Percentiles rank a stretch among this genome's conserved stretches.
Evolutionary conservation across 2,329 filamentous ascomycete species (phyloP).

Genomic region (Paramyrothecium roridum): DNA sequence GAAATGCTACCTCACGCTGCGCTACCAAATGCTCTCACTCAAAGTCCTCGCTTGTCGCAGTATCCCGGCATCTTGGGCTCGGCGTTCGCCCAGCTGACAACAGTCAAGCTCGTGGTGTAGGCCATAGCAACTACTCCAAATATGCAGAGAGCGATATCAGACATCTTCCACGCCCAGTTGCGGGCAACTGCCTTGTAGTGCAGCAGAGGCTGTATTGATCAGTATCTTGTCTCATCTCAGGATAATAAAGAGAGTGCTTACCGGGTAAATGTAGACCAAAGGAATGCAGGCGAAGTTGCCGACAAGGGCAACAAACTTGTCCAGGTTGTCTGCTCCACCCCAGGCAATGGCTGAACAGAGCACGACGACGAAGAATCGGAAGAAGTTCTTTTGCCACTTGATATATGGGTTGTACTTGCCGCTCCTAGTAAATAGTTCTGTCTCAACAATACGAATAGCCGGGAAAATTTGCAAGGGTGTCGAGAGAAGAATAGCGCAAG

Average conservation of each 20-base stretch:
- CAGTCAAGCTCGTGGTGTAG: constrained; percentile 85
- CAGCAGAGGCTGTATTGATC: constrained; percentile 69
- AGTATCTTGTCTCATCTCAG: constrained; percentile 22
- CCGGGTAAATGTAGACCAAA: constrained; percentile 94
- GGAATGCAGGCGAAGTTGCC: constrained; percentile 98
- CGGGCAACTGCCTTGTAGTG: constrained; percentile 80
- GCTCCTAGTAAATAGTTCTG: constrained; percentile 87
- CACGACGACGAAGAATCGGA: constrained; percentile 89
- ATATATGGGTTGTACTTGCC: constrained; percentile 98
- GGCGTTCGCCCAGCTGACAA: constrained; percentile 78
- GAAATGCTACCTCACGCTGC: background rate
- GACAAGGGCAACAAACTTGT: constrained; percentile 95
- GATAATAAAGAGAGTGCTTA: constrained; percentile 47
- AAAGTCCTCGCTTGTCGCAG: constrained; percentile 40
- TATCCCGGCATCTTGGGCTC: constrained; percentile 47
- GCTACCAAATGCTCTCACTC: background rate
- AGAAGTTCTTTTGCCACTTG: constrained; percentile 99
- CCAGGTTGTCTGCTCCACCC: constrained; percentile 86
- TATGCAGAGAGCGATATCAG: constrained; percentile 73
- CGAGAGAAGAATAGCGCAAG: constrained; percentile 91
- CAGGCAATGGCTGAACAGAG: constrained; percentile 85
- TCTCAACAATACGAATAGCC: constrained; percentile 93
- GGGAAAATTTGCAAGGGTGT: constrained; percentile 97
- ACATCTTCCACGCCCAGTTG: constrained; percentile 61
- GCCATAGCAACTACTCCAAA: constrained; percentile 86